These are phyloP conservation scores for Emericellopsis cladophorae DNA, from an alignment of 2,329 filamentous ascomycete species.

Conservation along the genomic window DNA sequence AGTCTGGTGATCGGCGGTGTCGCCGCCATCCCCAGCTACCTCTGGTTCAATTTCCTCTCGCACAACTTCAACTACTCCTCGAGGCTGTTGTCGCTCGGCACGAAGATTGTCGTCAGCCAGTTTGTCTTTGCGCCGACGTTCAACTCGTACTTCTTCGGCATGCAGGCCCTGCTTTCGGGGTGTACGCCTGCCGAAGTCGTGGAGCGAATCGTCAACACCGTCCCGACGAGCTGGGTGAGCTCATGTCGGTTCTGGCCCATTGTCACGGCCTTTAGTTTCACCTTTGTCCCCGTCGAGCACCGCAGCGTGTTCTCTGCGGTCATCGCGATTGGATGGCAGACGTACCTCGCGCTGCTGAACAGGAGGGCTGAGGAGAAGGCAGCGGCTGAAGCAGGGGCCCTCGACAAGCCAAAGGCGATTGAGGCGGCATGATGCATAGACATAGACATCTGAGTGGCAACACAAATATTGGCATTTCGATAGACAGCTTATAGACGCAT, in stretches of 20 bases:
- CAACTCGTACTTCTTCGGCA: conserved; percentile 71
- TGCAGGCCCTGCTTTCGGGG: conserved; percentile 64
- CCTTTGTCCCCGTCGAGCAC: conserved; percentile 70
- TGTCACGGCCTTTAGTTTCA: conserved; percentile 76
- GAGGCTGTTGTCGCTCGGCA: conserved; percentile 53
- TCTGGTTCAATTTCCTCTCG: conserved; percentile 74
- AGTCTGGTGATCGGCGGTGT: conserved; percentile 63
- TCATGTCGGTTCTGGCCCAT: conserved; percentile 81
- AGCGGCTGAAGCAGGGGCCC: conserved; percentile 6
- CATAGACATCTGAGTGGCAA: no score
- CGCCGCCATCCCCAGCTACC: conserved; percentile 65
- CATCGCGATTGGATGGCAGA: conserved; percentile 84
- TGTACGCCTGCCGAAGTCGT: conserved; percentile 50
- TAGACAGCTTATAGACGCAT: no score
- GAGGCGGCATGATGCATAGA: no score
- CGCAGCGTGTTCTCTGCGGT: conserved; percentile 68
- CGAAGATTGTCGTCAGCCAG: conserved; percentile 75
- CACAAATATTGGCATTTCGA: no score
- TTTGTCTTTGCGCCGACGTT: conserved; percentile 69
- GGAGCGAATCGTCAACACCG: conserved; percentile 60
- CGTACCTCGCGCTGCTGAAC: conserved; percentile 75
- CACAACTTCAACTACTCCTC: conserved; percentile 75
- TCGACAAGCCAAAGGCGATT: background rate
- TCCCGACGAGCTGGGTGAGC: conserved; percentile 66
- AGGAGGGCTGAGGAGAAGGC: conserved; percentile 50